Conservation (phyloP, 2,329 filamentous ascomycete species). For the Claviceps fusiformis region DNA sequence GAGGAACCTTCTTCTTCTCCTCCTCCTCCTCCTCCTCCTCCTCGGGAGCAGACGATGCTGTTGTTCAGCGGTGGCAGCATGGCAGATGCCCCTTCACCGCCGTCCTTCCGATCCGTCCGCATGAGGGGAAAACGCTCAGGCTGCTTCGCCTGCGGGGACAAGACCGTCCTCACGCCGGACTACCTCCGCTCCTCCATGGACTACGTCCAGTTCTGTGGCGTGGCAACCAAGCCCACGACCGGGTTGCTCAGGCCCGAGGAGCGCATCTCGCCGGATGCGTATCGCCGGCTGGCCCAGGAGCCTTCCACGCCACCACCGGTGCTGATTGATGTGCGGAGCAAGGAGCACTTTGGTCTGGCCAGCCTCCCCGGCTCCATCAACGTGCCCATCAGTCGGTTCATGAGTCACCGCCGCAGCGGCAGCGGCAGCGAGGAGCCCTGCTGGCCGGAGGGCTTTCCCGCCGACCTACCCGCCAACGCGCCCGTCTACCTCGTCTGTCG, state of each 20-base stretch:
- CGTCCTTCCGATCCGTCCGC: conserved; percentile 56
- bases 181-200: conserved; percentile 54
- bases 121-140: conserved; percentile 55
- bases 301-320: conserved; percentile 27
- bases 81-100: conserved; percentile 13
- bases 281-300: conserved; percentile 22
- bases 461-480: conserved; percentile 23
- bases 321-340: conserved; percentile 72
- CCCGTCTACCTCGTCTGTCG: conserved; percentile 62
- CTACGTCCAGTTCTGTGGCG: conserved; percentile 78
- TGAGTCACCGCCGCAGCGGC: conserved; percentile 23
- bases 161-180: conserved; percentile 44
- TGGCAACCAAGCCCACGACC: conserved; percentile 32
- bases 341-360: conserved; percentile 72
- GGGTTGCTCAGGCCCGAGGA: conserved; percentile 47
- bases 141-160: conserved; percentile 64
- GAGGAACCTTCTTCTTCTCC: neutral
- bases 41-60: conserved; percentile 21
- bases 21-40: neutral
- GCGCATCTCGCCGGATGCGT: conserved; percentile 52
- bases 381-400: conserved; percentile 45
- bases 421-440: conserved; percentile 13
- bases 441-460: conserved; percentile 23
- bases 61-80: conserved; percentile 31
- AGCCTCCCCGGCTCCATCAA: conserved; percentile 65